Evolutionary conservation across 352 stramenopile genomes (phyloP).

Genomic region (Pythium volutum): DNA sequence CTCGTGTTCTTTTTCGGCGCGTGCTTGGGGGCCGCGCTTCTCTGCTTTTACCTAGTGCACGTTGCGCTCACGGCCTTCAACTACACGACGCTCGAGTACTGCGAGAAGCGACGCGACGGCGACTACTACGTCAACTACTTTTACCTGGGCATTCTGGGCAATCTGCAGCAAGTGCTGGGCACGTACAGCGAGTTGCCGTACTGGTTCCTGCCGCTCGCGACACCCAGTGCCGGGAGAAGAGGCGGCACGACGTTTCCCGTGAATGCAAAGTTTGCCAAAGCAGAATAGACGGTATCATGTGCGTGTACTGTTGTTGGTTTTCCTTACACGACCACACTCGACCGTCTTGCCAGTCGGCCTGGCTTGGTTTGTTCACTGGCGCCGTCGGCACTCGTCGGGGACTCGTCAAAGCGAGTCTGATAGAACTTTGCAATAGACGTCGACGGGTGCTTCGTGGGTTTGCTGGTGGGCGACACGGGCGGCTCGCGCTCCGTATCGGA

Average conservation of each 20-base stretch:
- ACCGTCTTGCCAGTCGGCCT: constrained; percentile 10
- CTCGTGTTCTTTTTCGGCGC: constrained; percentile 68
- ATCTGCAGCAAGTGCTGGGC: constrained; percentile 78
- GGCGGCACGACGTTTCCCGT: constrained; percentile 50
- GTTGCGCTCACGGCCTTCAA: constrained; percentile 67
- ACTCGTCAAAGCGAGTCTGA: constrained; percentile 57
- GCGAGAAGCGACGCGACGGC: constrained; percentile 76
- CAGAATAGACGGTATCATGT: constrained; percentile 33
- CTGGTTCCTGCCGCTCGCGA: constrained; percentile 73
- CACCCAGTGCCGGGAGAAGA: constrained; percentile 41
- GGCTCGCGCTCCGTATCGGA: neutral
- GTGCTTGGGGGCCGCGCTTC: constrained; percentile 60
- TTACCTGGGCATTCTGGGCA: constrained; percentile 64
- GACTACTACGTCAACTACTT: constrained; percentile 81
- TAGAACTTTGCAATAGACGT: constrained; percentile 49
- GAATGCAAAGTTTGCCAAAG: constrained; percentile 49
- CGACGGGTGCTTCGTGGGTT: constrained; percentile 10
- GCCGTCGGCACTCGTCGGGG: neutral
- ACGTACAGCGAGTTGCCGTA: constrained; percentile 52
- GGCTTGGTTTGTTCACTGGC: neutral
- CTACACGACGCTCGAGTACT: constrained; percentile 86
- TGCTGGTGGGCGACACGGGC: neutral
- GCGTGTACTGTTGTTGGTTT: neutral
- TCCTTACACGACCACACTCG: constrained; percentile 21
- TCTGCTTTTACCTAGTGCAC: constrained; percentile 79